phyloP scores from a whole-genome alignment of 257 asterid genomes.

The Jacaranda copaia region DNA sequence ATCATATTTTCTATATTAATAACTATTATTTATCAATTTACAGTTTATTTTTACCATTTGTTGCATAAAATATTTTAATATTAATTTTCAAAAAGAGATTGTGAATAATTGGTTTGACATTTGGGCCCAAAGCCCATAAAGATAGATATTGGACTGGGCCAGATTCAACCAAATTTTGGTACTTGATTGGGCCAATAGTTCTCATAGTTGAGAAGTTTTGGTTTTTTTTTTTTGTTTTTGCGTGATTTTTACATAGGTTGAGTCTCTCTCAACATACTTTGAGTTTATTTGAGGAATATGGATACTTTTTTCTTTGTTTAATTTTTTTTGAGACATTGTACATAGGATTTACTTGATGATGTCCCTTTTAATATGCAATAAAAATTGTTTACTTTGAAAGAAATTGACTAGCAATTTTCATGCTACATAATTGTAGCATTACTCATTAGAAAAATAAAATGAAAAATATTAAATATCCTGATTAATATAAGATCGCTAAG shows the following conservation, averaged over 20 bases:
- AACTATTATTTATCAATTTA: constrained; percentile 51
- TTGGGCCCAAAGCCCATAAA: constrained; percentile 27
- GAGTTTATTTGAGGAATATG: background rate
- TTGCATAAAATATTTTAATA: constrained; percentile 15
- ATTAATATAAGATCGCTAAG: no score
- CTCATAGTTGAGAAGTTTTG: background rate
- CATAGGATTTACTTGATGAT: background rate
- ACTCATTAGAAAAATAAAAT: background rate
- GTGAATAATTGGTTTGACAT: background rate
- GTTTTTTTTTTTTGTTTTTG: background rate
- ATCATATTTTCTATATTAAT: constrained; percentile 48
- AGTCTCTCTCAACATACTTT: background rate
- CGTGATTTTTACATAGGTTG: background rate
- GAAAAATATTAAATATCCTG: background rate
- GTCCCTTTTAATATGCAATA: background rate
- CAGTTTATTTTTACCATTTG: constrained; percentile 42
- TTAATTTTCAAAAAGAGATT: constrained; percentile 1
- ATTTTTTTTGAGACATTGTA: constrained; percentile 3
- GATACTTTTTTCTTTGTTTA: background rate
- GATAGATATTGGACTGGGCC: background rate
- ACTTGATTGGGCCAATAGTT: constrained; percentile 7
- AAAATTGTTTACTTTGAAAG: background rate
- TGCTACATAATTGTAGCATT: background rate
- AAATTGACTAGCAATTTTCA: background rate
- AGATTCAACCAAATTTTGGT: background rate